phyloP scores from a whole-genome alignment of 495 filamentous ascomycete genomes.

The Aspergillus ostianus region DNA sequence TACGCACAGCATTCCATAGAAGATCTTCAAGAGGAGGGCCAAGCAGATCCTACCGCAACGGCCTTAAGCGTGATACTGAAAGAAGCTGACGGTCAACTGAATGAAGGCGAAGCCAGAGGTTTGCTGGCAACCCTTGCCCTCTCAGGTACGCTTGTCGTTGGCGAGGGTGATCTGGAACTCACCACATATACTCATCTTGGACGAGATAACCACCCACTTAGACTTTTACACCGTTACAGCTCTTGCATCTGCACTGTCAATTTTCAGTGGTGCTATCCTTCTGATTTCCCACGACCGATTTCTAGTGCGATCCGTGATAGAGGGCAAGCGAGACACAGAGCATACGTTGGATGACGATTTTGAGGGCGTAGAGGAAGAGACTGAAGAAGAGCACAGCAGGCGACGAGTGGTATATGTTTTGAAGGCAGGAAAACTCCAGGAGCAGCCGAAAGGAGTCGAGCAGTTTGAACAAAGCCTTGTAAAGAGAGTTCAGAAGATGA shows the following conservation, averaged over 20 bases:
- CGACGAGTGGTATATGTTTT: conserved; percentile 60
- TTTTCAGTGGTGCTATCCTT: conserved; percentile 68
- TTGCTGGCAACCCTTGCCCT: conserved; percentile 54
- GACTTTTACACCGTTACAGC: conserved; percentile 75
- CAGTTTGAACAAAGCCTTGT: conserved; percentile 65
- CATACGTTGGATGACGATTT: conserved; percentile 49
- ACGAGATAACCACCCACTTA: conserved; percentile 84
- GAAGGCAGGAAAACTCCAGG: conserved; percentile 54
- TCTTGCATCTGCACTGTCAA: conserved; percentile 60
- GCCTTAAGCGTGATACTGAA: conserved; percentile 58
- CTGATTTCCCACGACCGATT: conserved; percentile 77
- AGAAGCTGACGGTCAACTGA: conserved; percentile 46
- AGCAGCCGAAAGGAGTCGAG: conserved; percentile 55
- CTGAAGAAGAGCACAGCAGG: conserved; percentile 43
- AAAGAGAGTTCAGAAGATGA: conserved; percentile 51
- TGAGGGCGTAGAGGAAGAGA: conserved; percentile 46
- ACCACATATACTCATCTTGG: conserved; percentile 74
- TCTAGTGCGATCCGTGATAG: conserved; percentile 65
- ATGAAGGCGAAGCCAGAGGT: conserved; percentile 60
- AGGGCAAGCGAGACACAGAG: conserved; percentile 52
- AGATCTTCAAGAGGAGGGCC: conserved; percentile 51
- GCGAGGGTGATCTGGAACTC: conserved; percentile 63
- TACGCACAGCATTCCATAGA: conserved; percentile 79
- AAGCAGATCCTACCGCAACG: conserved; percentile 50
- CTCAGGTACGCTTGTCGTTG: conserved; percentile 66